Base-by-base conservation (phyloP, 352 stramenopile species). In the Globisporangium alternatum region DNA sequence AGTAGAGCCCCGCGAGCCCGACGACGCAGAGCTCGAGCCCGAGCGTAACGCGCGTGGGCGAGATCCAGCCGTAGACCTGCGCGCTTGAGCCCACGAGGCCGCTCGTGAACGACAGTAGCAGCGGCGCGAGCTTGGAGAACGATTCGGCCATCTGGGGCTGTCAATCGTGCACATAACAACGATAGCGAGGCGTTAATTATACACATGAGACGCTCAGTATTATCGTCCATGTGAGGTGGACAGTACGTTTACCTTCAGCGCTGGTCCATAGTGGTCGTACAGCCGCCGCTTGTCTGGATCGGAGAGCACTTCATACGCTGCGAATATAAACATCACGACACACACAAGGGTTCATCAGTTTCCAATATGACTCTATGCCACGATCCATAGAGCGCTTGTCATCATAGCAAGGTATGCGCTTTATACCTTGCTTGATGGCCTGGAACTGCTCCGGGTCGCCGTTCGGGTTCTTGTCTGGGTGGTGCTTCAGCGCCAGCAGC, bases 381-480 rank as follows among this genome's bases (percentile, higher is more conserved):
- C 39, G 15, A 45, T 44, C 13, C 10, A 0, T 4, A 44, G 13
- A 19, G 10, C 8, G 37, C 37, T 44, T 44, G 13, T 44, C 5
- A 5, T 1, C 10, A 44, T 5, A 44, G 37, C 8, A 44, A 15
- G 37, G 10, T 15, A 5, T 45, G 25, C 39, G 39, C 22, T 43
- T 30, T 62, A 17, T 21, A 80, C 75, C 78, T 71, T 90, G 71
- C 9, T 74, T 87, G 47, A 92, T 88, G 3, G 78, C 70, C 64
- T 92, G 83, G 71, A 99, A 99, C 57, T 97, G 80, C 67, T 97
- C 84, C 0, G 88, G 84, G 47, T 90, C 77, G 2, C 86, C 89
- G 45, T 84, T 86, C 13, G 86, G 91, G 73, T 98, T 98, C 78
- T 98, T 98, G 76, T 99, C 97, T 2, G 97, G 97, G 62, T 99